Evolutionary conservation across 176 grass and related monocot species (phyloP).

Genomic region (Bolboschoenus planiculmis): DNA sequence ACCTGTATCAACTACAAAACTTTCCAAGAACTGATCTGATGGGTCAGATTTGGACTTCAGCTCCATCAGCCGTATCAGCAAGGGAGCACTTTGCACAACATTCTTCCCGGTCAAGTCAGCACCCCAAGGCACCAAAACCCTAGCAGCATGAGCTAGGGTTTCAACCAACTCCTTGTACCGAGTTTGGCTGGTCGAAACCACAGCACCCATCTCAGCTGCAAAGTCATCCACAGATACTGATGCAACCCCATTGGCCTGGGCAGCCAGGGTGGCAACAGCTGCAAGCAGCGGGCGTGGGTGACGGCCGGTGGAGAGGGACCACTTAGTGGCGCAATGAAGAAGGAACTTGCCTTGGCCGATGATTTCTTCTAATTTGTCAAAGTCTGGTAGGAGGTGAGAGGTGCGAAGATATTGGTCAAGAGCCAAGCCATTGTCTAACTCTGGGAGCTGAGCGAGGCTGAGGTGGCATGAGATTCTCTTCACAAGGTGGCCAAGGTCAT

Average conservation of each 20-base stretch:
- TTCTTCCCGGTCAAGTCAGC: slow-evolving; percentile 53
- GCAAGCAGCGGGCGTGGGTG: slow-evolving; percentile 51
- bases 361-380: slow-evolving; percentile 28
- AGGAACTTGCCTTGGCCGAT: slow-evolving; percentile 56
- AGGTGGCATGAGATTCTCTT: slow-evolving; percentile 40
- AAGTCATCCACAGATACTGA: slow-evolving; percentile 38
- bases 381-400: slow-evolving; percentile 19
- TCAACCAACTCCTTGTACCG: slow-evolving; percentile 50
- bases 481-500: slow-evolving; percentile 37
- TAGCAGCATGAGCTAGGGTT: slow-evolving; percentile 38
- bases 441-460: slow-evolving; percentile 33
- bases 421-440: slow-evolving; percentile 34
- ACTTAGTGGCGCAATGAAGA: slow-evolving; percentile 55
- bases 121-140: slow-evolving; percentile 55
- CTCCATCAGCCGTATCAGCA: slow-evolving; percentile 61
- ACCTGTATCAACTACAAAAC: slow-evolving; percentile 24
- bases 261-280: slow-evolving; percentile 35
- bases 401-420: slow-evolving; percentile 35
- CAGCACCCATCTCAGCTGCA: slow-evolving; percentile 39
- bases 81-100: slow-evolving; percentile 38
- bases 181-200: slow-evolving; percentile 30
- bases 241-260: slow-evolving; percentile 33
- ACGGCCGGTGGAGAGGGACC: slow-evolving; percentile 67
- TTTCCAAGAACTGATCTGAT: slow-evolving; percentile 27
- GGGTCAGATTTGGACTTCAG: slow-evolving; percentile 33